Percentiles rank a stretch among this genome's conserved stretches.
Evolutionary conservation across 2,329 filamentous ascomycete genomes (phyloP).

Genomic region (Pseudopithomyces chartarum): DNA sequence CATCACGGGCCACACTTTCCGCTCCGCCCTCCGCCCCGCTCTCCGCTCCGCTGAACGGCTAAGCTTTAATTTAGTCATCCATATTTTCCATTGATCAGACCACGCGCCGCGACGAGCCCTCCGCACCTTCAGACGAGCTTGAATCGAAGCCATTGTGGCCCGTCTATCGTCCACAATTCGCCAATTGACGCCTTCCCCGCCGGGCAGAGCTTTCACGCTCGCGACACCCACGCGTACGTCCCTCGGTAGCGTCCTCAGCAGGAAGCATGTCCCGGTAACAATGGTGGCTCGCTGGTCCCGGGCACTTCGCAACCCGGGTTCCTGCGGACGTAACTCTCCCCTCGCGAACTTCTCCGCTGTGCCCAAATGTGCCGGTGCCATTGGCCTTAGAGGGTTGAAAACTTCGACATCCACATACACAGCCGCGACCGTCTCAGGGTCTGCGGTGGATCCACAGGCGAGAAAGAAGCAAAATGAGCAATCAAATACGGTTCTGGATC

Average conservation of each 20-base stretch:
- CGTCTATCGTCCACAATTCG: background rate
- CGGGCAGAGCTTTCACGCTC: constrained; percentile 8
- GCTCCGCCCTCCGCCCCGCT: background rate
- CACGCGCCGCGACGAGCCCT: constrained; percentile 2
- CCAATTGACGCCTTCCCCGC: constrained; percentile 4
- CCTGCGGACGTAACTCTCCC: constrained; percentile 68
- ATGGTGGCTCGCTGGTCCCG: constrained; percentile 75
- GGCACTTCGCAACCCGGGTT: constrained; percentile 64
- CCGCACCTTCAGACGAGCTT: constrained; percentile 1
- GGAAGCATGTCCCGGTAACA: constrained; percentile 45
- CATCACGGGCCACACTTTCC: background rate
- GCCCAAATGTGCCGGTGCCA: constrained; percentile 58
- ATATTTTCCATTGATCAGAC: constrained; percentile 3
- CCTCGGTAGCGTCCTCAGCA: constrained; percentile 2
- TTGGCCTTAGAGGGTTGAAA: constrained; percentile 57
- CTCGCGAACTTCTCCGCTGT: constrained; percentile 55
- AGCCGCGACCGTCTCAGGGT: constrained; percentile 68
- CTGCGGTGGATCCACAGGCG: constrained; percentile 63
- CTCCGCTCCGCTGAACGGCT: background rate
- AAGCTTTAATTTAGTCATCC: background rate
- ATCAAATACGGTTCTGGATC: constrained; percentile 66
- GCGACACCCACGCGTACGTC: constrained; percentile 4
- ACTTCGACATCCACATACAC: constrained; percentile 69
- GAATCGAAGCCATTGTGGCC: constrained; percentile 2
- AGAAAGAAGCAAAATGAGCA: constrained; percentile 64